Percentiles rank a stretch among this genome's conserved stretches.
Conservation (phyloP, 306 rosid genomes). For the Medicago ruthenica region DNA sequence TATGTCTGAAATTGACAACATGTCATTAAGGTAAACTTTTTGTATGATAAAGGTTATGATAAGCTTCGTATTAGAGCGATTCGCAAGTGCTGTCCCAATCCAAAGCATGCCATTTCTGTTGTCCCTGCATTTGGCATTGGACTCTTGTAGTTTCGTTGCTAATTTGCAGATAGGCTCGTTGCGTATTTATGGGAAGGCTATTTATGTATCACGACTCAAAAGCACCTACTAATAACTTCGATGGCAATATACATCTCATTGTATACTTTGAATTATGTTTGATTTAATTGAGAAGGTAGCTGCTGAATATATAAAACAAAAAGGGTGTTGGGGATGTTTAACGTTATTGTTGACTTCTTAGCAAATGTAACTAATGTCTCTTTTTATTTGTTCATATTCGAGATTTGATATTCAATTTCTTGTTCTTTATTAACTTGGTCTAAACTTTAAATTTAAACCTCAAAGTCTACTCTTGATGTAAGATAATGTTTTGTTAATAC, state of each 20-base stretch:
- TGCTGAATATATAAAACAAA: background rate
- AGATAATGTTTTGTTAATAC: slow-evolving; percentile 13
- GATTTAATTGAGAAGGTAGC: background rate
- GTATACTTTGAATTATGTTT: background rate
- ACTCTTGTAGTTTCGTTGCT: background rate
- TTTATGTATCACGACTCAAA: background rate
- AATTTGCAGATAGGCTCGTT: background rate
- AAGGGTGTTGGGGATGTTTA: background rate
- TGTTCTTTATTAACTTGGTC: slow-evolving; percentile 2
- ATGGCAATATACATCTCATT: background rate
- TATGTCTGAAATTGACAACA: background rate
- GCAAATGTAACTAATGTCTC: background rate
- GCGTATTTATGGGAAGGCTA: background rate
- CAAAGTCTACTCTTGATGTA: background rate
- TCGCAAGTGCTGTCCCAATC: background rate
- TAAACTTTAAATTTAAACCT: slow-evolving; percentile 1
- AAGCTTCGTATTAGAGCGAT: background rate
- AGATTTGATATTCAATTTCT: slow-evolving; percentile 6
- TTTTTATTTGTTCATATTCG: background rate
- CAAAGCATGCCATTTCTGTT: background rate
- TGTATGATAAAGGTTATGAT: background rate
- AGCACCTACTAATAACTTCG: background rate
- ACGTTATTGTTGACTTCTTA: background rate
- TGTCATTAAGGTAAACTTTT: background rate
- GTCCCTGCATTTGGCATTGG: background rate